Percentiles rank a stretch among this genome's conserved stretches.
Evolutionary conservation across 306 rosid genomes (phyloP).

Genomic region (Castanea sativa): DNA sequence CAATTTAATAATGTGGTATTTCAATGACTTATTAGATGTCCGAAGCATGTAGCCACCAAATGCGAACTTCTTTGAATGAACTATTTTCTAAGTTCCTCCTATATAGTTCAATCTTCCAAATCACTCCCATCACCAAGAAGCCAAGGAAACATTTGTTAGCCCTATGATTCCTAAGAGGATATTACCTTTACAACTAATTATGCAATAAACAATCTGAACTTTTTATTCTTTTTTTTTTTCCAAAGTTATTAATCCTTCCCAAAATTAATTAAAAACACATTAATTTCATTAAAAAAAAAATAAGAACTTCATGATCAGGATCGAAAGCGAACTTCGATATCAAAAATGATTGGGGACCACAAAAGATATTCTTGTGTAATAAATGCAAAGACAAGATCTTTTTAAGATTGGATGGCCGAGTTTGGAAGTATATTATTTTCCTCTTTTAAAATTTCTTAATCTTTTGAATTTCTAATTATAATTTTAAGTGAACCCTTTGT

Average conservation of each 20-base stretch:
- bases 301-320: background rate
- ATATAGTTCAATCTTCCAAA: background rate
- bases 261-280: too few species aligned
- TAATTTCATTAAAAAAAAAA: background rate
- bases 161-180: background rate
- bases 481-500: background rate
- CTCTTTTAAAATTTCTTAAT: background rate
- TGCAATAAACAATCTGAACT: background rate
- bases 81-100: background rate
- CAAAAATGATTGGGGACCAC: background rate
- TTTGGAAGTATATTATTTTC: background rate
- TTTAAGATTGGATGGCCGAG: background rate
- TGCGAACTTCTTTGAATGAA: background rate
- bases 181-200: background rate
- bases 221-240: background rate
- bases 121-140: background rate
- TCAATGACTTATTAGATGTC: background rate
- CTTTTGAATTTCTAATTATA: background rate
- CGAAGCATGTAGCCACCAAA: background rate
- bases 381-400: conserved; percentile 1
- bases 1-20: background rate
- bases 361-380: background rate
- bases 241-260: background rate
- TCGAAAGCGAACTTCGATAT: background rate
- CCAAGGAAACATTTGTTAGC: background rate